Percentiles rank a stretch among this genome's conserved stretches.
phyloP scores from a whole-genome alignment of 306 rosid species.

The Glycine tomentella region DNA sequence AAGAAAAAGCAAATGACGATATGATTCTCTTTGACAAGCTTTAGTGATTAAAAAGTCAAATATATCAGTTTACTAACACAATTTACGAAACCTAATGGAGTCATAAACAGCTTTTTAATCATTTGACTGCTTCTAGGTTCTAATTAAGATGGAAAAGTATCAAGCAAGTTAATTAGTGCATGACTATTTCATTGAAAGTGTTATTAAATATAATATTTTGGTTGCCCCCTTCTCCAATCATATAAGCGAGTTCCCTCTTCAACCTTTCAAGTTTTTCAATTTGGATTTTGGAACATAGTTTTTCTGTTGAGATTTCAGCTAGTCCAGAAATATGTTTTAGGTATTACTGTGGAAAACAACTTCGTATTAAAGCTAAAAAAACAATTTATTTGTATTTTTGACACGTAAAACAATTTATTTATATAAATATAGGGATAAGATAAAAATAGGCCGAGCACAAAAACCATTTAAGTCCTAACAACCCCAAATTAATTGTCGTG shows the following conservation, averaged over 20 bases:
- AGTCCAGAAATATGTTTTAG: neutral
- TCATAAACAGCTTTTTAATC: conserved; percentile 32
- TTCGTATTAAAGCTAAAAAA: neutral
- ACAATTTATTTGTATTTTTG: neutral
- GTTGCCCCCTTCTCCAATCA: neutral
- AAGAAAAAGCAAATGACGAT: conserved; percentile 24
- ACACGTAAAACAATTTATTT: too few relatives aligned
- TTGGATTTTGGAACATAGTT: neutral
- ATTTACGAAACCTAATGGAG: neutral
- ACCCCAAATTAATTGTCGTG: too few relatives aligned
- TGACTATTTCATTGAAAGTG: neutral
- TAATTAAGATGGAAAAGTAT: conserved; percentile 6
- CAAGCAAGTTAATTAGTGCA: conserved; percentile 11
- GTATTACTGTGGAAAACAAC: neutral
- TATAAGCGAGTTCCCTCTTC: conserved; percentile 11
- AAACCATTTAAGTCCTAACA: too few relatives aligned
- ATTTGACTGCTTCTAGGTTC: conserved; percentile 40
- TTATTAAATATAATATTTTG: conserved; percentile 1
- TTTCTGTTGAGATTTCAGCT: neutral
- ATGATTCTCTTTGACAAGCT: conserved; percentile 35
- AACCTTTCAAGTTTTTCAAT: neutral
- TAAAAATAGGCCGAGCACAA: neutral
- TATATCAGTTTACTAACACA: conserved; percentile 5
- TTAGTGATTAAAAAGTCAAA: conserved; percentile 25
- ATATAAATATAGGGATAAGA: neutral